These are phyloP conservation scores for Naematelia encephala DNA, from an alignment of 768 basidiomycete species.

Conservation along the genomic window DNA sequence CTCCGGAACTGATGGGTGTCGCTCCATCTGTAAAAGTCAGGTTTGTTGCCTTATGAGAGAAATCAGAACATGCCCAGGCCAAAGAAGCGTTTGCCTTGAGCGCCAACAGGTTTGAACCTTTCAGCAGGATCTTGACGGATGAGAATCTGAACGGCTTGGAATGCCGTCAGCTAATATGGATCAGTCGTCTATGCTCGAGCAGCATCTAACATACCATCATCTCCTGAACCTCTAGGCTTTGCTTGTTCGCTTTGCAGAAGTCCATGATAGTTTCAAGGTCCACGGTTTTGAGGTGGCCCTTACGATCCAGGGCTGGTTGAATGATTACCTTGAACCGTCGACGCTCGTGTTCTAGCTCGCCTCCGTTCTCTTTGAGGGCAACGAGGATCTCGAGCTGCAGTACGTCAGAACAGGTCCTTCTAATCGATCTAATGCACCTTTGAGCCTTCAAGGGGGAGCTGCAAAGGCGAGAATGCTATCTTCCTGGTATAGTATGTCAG, in stretches of 20 bases:
- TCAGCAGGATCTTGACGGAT: conserved; percentile 41
- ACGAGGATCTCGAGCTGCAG: conserved; percentile 30
- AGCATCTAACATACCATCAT: conserved; percentile 27
- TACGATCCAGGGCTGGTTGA: conserved; percentile 29
- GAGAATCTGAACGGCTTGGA: conserved; percentile 49
- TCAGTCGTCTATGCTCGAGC: neutral
- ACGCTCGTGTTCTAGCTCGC: conserved; percentile 27
- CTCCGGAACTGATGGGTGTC: conserved; percentile 39
- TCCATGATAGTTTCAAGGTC: conserved; percentile 42
- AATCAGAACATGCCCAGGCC: conserved; percentile 21
- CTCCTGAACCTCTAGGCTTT: conserved; percentile 33
- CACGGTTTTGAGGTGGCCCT: conserved; percentile 7
- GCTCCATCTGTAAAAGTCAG: conserved; percentile 29
- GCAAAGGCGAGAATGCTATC: conserved; percentile 43
- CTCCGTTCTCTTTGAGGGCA: conserved; percentile 37
- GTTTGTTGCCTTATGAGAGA: neutral
- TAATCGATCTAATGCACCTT: conserved; percentile 8
- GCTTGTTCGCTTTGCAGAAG: conserved; percentile 39
- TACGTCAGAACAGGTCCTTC: neutral
- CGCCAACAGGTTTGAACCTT: conserved; percentile 41
- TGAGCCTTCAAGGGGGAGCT: conserved; percentile 20
- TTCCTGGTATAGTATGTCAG: conserved; percentile 24
- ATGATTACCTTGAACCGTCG: conserved; percentile 45
- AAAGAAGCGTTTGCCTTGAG: conserved; percentile 48
- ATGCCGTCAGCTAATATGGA: conserved; percentile 25